phyloP scores from a whole-genome alignment of 2,329 filamentous ascomycete genomes.

The Xylariaceae sp. region DNA sequence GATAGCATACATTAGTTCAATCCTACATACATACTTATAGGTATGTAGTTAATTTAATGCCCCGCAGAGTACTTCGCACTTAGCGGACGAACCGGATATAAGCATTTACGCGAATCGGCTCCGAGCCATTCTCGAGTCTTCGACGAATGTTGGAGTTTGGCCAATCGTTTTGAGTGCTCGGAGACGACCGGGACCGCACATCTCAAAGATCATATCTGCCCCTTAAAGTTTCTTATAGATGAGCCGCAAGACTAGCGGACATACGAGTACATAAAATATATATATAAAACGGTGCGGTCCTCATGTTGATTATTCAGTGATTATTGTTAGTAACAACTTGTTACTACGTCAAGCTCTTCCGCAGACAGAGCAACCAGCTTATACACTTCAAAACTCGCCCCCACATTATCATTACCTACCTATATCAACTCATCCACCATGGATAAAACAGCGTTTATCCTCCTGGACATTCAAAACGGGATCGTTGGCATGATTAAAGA shows the following conservation, averaged over 20 bases:
- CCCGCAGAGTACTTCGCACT: no score
- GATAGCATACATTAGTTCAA: no score
- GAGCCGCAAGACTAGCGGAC: not conserved
- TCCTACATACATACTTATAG: no score
- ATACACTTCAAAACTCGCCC: not conserved
- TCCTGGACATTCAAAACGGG: slow-evolving; percentile 45
- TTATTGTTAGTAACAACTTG: not conserved
- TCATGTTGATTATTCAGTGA: not conserved
- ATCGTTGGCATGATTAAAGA: slow-evolving; percentile 33
- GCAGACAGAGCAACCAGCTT: not conserved
- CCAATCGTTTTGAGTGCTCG: slow-evolving; percentile 19
- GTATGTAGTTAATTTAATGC: no score
- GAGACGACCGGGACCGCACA: slow-evolving; percentile 8
- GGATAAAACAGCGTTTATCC: slow-evolving; percentile 41
- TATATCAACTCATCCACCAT: slow-evolving; percentile 23
- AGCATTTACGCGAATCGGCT: slow-evolving; percentile 24
- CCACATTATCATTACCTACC: not conserved
- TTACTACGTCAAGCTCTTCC: not conserved
- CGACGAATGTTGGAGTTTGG: not conserved
- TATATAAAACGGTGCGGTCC: slow-evolving; percentile 7
- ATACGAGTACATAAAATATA: not conserved
- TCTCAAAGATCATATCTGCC: not conserved
- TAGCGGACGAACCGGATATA: no score
- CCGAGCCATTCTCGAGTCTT: slow-evolving; percentile 4
- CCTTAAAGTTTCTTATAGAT: not conserved